Evolutionary conservation across 495 filamentous ascomycete genomes (phyloP), one percentile per base, ranked within the genome.

Genomic region (Sordaria brevicollis): DNA sequence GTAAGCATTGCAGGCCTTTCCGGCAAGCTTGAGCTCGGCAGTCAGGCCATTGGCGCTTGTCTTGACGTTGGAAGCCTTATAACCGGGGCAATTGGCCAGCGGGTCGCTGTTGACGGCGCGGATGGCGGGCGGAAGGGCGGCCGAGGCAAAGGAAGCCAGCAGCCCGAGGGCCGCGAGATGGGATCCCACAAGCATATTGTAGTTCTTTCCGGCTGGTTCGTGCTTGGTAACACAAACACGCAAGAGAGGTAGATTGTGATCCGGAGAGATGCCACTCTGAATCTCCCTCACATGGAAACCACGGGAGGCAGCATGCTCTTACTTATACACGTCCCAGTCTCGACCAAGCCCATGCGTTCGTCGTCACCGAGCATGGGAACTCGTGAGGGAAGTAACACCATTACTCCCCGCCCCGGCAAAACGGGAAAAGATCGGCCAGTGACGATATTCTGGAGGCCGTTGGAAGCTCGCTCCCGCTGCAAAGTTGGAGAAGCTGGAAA

Each of bases 1-100:
- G 73, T 92, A 93, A 5, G 84, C 83, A 79, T 92, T 88, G 76
- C 92, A 95, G 29, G 86, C 83, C 34, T 84, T 73, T 0, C 91
- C 91, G 13, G 90, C 89, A 3, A 94, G 81, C 21, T 73, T 85
- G 76, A 96, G 81, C 65, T 91, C 87, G 0, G 91, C 92, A 4
- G 84, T 88, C 25, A 90, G 79, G 10, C 84, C 81, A 3, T 81
- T 81, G 11, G 77, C 75, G 5, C 75, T 83, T 37, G 86, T 82
- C 68, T 83, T 79, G 49, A 93, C 80, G 77, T 92, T 89, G 21
- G 81, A 84, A 41, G 89, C 91, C 19, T 81, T 85, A 75, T 96
- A 96, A 5, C 92, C 92, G 15, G 91, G 90, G 73, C 92, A 94
- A 3, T 76, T 68, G 21, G 76, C 71, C 65, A 79, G 71, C 41